A percentile compares a stretch with the other conserved stretches of the same genome.
Evolutionary conservation across 1,284 basidiomycete genomes (phyloP).

Genomic region (Trichosporon sp.): DNA sequence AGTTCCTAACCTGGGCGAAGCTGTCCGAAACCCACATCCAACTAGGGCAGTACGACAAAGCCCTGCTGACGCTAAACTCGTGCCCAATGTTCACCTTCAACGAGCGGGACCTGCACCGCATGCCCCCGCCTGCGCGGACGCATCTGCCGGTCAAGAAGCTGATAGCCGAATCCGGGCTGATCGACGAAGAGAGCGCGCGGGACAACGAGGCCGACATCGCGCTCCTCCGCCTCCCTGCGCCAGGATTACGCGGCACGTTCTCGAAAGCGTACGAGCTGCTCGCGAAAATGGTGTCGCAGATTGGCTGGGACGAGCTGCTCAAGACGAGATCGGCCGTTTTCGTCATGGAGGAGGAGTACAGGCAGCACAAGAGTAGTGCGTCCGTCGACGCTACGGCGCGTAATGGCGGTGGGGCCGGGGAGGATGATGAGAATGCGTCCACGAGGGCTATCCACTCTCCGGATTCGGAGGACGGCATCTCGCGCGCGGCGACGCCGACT

Average conservation of each 20-base stretch:
- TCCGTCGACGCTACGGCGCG: conserved; percentile 26
- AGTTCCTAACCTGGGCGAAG: conserved; percentile 99
- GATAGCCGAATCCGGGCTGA: conserved; percentile 65
- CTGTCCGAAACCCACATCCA: conserved; percentile 92
- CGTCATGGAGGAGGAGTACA: conserved; percentile 99
- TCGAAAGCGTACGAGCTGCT: conserved; percentile 87
- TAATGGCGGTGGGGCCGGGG: conserved; percentile 18
- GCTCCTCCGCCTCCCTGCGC: conserved; percentile 84
- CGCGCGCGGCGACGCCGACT: conserved; percentile 59
- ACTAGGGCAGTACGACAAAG: conserved; percentile 73
- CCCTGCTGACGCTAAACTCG: conserved; percentile 90
- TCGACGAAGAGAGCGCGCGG: conserved; percentile 57
- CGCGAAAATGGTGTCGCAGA: conserved; percentile 79
- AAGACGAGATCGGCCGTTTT: conserved; percentile 91
- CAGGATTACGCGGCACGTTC: conserved; percentile 90
- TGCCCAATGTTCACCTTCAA: conserved; percentile 99
- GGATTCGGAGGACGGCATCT: conserved; percentile 12
- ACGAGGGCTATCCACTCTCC: conserved; percentile 44
- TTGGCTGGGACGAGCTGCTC: conserved; percentile 98
- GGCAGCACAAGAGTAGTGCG: conserved; percentile 59
- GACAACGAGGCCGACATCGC: conserved; percentile 94
- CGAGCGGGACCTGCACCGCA: conserved; percentile 87
- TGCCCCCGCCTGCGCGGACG: conserved; percentile 71
- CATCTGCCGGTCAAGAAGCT: conserved; percentile 81
- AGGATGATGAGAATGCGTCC: conserved; percentile 67